A percentile compares a stretch with the other conserved stretches of the same genome.
These are phyloP conservation scores for Brassica juncea DNA, from an alignment of 345 rosid genomes.

Conservation along the genomic window DNA sequence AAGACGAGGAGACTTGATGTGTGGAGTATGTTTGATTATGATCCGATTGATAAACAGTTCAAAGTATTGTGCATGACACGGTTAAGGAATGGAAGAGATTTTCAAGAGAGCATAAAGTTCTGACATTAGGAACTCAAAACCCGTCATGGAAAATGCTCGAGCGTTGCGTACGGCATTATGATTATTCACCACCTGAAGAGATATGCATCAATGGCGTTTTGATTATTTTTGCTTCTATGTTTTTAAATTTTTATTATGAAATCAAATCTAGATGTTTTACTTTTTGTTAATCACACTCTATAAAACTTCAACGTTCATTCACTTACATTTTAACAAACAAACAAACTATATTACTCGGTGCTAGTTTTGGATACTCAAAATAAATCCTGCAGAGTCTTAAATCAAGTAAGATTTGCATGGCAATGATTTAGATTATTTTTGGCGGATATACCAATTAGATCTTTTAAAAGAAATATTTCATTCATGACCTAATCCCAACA, in stretches of 20 bases:
- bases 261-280: background rate
- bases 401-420: background rate
- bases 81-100: background rate
- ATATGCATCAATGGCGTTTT: background rate
- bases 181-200: background rate
- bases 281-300: background rate
- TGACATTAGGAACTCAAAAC: background rate
- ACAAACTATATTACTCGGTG: background rate
- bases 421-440: background rate
- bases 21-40: background rate
- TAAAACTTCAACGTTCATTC: background rate
- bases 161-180: background rate
- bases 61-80: background rate
- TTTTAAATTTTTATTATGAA: no score
- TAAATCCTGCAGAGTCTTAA: background rate
- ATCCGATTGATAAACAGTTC: background rate
- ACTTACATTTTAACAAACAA: background rate
- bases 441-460: constrained; percentile 4
- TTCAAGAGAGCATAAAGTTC: background rate
- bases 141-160: background rate
- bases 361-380: background rate
- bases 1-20: background rate
- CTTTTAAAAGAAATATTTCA: constrained; percentile 9
- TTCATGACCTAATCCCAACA: constrained; percentile 39
- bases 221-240: background rate